Conservation (phyloP, 1,284 basidiomycete genomes). For the Gastroboletus turbinatus region DNA sequence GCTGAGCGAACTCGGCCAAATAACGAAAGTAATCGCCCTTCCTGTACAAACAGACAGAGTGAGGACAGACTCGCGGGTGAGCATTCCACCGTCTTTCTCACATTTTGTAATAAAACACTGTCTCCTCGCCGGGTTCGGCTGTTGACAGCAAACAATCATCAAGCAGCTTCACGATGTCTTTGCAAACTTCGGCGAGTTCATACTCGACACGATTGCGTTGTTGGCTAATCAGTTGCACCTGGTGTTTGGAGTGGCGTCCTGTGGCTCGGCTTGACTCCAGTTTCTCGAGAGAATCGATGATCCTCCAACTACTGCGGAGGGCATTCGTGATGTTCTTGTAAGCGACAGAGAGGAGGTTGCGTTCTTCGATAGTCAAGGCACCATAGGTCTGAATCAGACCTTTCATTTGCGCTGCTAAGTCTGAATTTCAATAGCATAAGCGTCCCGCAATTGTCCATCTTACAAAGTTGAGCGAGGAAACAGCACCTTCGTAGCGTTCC, state of each 20-base stretch:
- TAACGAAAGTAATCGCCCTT: slow-evolving; percentile 72
- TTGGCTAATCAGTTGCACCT: slow-evolving; percentile 48
- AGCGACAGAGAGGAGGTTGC: slow-evolving; percentile 67
- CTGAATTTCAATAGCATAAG: slow-evolving; percentile 36
- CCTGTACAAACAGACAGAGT: slow-evolving; percentile 38
- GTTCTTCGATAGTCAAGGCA: slow-evolving; percentile 59
- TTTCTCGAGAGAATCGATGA: slow-evolving; percentile 56
- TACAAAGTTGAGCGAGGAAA: background rate
- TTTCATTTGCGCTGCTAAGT: slow-evolving; percentile 60
- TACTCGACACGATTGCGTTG: slow-evolving; percentile 56
- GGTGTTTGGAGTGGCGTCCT: slow-evolving; percentile 35
- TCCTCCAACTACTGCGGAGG: slow-evolving; percentile 63
- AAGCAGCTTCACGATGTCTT: slow-evolving; percentile 56
- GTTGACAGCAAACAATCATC: slow-evolving; percentile 54
- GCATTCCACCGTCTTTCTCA: slow-evolving; percentile 29
- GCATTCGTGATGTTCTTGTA: slow-evolving; percentile 68
- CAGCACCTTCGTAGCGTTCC: slow-evolving; percentile 60
- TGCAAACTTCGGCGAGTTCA: slow-evolving; percentile 56
- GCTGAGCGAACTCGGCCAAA: slow-evolving; percentile 59
- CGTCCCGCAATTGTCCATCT: background rate
- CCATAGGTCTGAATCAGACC: slow-evolving; percentile 48
- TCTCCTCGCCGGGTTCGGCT: slow-evolving; percentile 59
- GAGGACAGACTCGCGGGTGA: slow-evolving; percentile 7
- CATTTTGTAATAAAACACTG: slow-evolving; percentile 72
- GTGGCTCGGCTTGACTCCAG: slow-evolving; percentile 38